phyloP scores from a whole-genome alignment of 768 basidiomycete genomes.

The Termitomyces sp. region DNA sequence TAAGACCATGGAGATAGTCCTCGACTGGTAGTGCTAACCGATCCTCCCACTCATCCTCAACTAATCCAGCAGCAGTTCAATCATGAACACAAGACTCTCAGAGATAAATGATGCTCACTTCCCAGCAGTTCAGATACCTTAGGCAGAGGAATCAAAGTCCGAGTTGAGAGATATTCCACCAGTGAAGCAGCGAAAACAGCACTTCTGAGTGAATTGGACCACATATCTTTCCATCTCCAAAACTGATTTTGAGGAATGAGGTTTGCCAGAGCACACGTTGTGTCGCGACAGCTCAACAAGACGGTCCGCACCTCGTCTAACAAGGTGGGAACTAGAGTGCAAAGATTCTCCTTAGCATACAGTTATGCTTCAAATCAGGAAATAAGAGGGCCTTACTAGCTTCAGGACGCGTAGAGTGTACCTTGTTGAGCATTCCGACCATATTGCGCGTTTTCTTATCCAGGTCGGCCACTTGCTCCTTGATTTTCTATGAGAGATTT shows the following conservation, averaged over 20 bases:
- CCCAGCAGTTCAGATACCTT: constrained; percentile 55
- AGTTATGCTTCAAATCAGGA: neutral
- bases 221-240: constrained; percentile 86
- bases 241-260: constrained; percentile 69
- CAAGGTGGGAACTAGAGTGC: constrained; percentile 51
- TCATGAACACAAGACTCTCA: neutral
- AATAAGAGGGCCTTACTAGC: constrained; percentile 41
- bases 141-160: constrained; percentile 55
- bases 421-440: constrained; percentile 72
- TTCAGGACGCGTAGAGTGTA: constrained; percentile 67
- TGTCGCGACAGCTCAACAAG: constrained; percentile 50
- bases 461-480: constrained; percentile 66
- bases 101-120: constrained; percentile 41
- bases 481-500: constrained; percentile 60
- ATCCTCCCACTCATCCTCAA: constrained; percentile 67
- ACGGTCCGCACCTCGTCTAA: constrained; percentile 54
- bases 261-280: constrained; percentile 45
- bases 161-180: constrained; percentile 57
- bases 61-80: constrained; percentile 44
- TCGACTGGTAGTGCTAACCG: constrained; percentile 62
- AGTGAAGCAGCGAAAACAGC: constrained; percentile 65
- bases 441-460: constrained; percentile 74
- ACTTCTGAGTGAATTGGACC: constrained; percentile 65
- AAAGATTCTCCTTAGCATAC: constrained; percentile 4
- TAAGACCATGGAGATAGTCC: constrained; percentile 80